Evolutionary conservation across 495 filamentous ascomycete genomes (phyloP).

Genomic region (Antarctomyces pellizariae): DNA sequence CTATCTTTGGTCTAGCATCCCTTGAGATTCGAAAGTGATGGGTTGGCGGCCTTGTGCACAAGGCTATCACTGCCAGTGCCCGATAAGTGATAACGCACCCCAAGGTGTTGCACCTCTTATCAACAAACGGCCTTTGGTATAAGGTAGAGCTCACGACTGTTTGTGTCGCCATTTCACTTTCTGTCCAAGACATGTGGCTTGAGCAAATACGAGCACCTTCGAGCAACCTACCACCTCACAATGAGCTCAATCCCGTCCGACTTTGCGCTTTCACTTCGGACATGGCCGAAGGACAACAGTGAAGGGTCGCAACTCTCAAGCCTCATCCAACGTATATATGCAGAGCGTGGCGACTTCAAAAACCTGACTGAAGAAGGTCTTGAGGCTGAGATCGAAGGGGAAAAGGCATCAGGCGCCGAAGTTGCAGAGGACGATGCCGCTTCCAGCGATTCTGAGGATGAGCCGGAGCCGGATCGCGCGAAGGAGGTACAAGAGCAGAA

Average conservation of each 20-base stretch:
- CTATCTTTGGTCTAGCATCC: no score
- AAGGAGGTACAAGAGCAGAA: slow-evolving; percentile 21
- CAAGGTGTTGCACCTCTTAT: no score
- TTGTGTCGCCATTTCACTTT: no score
- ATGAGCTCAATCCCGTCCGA: slow-evolving; percentile 20
- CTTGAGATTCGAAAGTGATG: no score
- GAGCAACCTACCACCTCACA: no score
- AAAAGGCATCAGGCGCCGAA: slow-evolving; percentile 15
- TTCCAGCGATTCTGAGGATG: slow-evolving; percentile 9
- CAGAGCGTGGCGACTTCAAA: slow-evolving; percentile 50
- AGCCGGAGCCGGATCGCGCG: slow-evolving; percentile 10
- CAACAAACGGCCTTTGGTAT: no score
- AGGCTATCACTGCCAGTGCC: no score
- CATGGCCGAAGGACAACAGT: slow-evolving; percentile 27
- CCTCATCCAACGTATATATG: slow-evolving; percentile 51
- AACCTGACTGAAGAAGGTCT: slow-evolving; percentile 38
- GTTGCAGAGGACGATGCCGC: slow-evolving; percentile 16
- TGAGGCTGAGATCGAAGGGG: slow-evolving; percentile 30
- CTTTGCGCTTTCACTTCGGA: slow-evolving; percentile 39
- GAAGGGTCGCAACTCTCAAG: slow-evolving; percentile 38
- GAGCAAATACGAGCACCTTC: no score
- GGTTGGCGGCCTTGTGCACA: no score
- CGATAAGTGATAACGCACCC: no score
- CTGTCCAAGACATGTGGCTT: no score
- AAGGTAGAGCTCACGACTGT: no score